phyloP scores from a whole-genome alignment of 2,329 filamentous ascomycete species.

The Fusarium udum region DNA sequence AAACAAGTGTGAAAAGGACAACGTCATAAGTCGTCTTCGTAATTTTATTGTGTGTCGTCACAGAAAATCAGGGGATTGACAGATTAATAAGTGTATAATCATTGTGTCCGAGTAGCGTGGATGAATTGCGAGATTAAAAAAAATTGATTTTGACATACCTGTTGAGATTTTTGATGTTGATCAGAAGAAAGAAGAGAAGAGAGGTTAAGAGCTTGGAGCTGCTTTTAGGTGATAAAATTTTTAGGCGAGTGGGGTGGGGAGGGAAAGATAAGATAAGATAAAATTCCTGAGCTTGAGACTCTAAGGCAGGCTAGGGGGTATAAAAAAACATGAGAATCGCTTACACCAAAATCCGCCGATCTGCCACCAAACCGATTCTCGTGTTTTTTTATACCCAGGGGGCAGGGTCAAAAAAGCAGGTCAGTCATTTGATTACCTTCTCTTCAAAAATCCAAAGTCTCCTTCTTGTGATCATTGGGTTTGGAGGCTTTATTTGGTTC shows the following conservation, averaged over 20 bases:
- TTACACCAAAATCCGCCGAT: too few species aligned
- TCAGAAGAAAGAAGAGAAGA: constrained; percentile 29
- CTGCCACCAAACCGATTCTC: too few species aligned
- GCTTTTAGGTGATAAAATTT: constrained; percentile 36
- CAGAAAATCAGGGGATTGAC: constrained; percentile 67
- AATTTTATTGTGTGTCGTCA: constrained; percentile 56
- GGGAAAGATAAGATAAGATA: constrained; percentile 27
- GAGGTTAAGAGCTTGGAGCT: constrained; percentile 23
- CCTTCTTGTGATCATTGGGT: constrained; percentile 67
- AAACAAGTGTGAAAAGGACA: constrained; percentile 20
- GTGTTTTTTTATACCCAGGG: too few species aligned
- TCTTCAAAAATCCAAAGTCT: constrained; percentile 75
- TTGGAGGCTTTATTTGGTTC: constrained; percentile 50
- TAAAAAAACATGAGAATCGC: too few species aligned
- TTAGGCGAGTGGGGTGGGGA: constrained; percentile 33
- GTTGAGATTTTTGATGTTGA: constrained; percentile 27
- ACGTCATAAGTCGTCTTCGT: constrained; percentile 57
- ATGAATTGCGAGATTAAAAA: background rate
- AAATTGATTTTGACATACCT: constrained; percentile 32
- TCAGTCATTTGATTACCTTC: background rate
- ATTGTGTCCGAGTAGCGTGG: constrained; percentile 45
- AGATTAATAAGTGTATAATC: constrained; percentile 65
- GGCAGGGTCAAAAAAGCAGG: background rate
- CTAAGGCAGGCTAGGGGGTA: too few species aligned
- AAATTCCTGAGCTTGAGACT: background rate